Evolutionary conservation across 441 rosid species (phyloP), one percentile per base, ranked within the genome.

Genomic region (Melastoma candidum): DNA sequence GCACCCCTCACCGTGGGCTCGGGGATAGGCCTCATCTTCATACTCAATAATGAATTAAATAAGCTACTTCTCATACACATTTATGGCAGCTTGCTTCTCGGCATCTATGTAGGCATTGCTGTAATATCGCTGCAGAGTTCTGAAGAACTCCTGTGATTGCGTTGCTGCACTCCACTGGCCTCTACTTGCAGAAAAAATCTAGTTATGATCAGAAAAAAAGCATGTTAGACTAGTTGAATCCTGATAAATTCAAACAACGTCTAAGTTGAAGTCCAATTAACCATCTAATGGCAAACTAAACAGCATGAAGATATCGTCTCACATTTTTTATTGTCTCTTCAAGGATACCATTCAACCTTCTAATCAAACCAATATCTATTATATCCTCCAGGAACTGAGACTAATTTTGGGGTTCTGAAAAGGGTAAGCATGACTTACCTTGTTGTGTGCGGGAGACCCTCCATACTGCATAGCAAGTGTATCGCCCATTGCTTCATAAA

Each of bases 81-180:
- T 87, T 57, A 94, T 90, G 43, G 99, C 99, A 70, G 90, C 90
- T 77, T 94, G 99, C 69, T 94, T 94, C 69, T 85, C 92, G 3
- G 85, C 92, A 73, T 94, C 99, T 85, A 94, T 80, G 70, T 94
- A 94, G 41, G 97, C 95, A 53, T 94, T 94, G 76, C 83, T 94
- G 68, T 90, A 87, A 63, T 90, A 87, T 25, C 99, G 92, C 63
- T 90, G 99, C 64, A 94, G 93, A 60, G 95, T 87, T 74, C 99
- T 79, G 64, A 94, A 85, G 73, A 94, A 87, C 69, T 94, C 99
- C 75, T 90, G 99, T 54, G 99, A 94, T 78, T 94, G 99, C 44
- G 95, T 87, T 66, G 99, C 97, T 36, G 99, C 99, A 78, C 66
- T 90, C 99, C 97, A 94, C 72, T 90, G 99, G 54, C 99, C 99